phyloP scores from a whole-genome alignment of 345 rosid genomes.

The Gossypium stocksii region DNA sequence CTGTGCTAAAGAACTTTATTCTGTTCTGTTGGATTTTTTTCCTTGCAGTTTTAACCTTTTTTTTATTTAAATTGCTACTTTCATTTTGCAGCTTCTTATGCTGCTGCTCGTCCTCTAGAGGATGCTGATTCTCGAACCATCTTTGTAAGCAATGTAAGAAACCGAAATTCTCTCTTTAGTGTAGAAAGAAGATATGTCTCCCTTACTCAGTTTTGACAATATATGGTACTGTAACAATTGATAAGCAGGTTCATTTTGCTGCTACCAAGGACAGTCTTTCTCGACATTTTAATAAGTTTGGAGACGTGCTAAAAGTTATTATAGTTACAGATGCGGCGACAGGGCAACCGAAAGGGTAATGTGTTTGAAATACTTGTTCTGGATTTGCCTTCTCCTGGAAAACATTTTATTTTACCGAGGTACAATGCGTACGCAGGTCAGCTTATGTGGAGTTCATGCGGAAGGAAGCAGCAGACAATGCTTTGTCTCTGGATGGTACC shows the following conservation, averaged over 20 bases:
- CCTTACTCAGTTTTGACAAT: conserved; percentile 15
- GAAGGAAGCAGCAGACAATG: conserved; percentile 84
- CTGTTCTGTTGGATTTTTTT: not conserved
- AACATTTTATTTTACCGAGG: not conserved
- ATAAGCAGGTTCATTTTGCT: conserved; percentile 84
- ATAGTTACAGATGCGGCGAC: conserved; percentile 84
- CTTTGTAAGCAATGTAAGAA: conserved; percentile 80
- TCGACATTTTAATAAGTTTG: conserved; percentile 85
- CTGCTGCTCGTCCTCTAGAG: conserved; percentile 60
- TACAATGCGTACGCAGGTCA: conserved; percentile 49
- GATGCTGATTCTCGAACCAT: conserved; percentile 87
- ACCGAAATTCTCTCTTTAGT: not conserved
- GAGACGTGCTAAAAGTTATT: conserved; percentile 84
- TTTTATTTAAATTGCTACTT: not conserved
- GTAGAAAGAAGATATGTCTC: not conserved
- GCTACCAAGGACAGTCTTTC: conserved; percentile 93
- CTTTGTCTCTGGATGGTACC: conserved; percentile 76
- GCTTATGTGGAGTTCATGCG: conserved; percentile 83
- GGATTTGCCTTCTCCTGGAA: not conserved
- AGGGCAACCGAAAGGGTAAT: conserved; percentile 90
- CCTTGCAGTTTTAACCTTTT: not conserved
- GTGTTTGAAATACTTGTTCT: conserved; percentile 4
- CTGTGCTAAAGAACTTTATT: not conserved
- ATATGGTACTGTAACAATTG: conserved; percentile 23
- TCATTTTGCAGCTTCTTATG: conserved; percentile 41